Conservation (phyloP, 2,329 filamentous ascomycete species). For the Trichoderma sp. region DNA sequence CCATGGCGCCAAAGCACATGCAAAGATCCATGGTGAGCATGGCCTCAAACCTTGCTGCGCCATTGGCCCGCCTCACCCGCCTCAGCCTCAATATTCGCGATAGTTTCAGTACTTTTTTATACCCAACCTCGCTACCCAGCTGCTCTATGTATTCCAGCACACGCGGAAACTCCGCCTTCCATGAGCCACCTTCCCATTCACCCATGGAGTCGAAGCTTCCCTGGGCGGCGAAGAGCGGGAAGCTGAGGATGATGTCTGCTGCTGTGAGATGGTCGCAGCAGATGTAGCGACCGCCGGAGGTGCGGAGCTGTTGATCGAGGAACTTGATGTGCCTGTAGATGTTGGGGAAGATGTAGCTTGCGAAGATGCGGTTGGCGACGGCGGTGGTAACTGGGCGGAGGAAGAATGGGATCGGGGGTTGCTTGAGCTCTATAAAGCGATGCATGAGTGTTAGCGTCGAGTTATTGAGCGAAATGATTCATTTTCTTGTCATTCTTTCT, state of each 20-base stretch:
- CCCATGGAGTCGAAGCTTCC: conserved; percentile 43
- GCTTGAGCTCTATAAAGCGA: conserved; percentile 44
- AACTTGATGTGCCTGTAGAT: conserved; percentile 50
- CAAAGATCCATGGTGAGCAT: background rate
- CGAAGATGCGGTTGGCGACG: conserved; percentile 45
- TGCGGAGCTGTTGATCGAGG: conserved; percentile 51
- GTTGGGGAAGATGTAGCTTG: conserved; percentile 49
- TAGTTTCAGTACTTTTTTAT: conserved; percentile 50
- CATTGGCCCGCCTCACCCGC: conserved; percentile 26
- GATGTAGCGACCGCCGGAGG: conserved; percentile 49
- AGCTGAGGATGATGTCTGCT: conserved; percentile 57
- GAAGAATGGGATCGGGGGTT: conserved; percentile 51
- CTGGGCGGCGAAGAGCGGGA: conserved; percentile 49
- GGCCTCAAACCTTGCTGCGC: background rate
- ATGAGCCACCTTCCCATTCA: conserved; percentile 44
- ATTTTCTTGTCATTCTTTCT: background rate
- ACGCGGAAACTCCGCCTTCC: conserved; percentile 44
- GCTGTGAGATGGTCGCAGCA: conserved; percentile 52
- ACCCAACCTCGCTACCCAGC: conserved; percentile 50
- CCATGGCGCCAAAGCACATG: background rate
- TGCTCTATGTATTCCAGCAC: conserved; percentile 49
- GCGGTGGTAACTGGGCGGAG: conserved; percentile 52
- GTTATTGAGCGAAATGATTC: background rate
- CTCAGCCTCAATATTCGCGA: conserved; percentile 50
- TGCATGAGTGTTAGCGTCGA: background rate